A percentile compares a stretch with the other conserved stretches of the same genome.
These are phyloP conservation scores for Pichiaceae sp. DNA, from an alignment of 1,139 yeast species.

Conservation along the genomic window DNA sequence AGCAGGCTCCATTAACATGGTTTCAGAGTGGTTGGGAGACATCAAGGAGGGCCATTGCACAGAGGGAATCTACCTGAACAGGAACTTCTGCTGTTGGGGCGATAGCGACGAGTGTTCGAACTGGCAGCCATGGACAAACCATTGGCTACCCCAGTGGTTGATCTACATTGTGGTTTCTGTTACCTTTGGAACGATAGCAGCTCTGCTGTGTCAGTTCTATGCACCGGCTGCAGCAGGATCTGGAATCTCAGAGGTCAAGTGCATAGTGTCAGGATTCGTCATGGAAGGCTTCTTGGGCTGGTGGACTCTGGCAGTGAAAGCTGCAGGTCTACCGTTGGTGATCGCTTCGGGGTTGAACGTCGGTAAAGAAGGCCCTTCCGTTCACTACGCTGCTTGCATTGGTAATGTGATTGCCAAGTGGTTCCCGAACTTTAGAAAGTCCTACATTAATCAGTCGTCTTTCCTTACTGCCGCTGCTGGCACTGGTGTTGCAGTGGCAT, in stretches of 20 bases:
- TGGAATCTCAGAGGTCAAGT: constrained; percentile 93
- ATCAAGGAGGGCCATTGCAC: constrained; percentile 73
- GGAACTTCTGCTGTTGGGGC: constrained; percentile 78
- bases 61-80: constrained; percentile 59
- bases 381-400: constrained; percentile 78
- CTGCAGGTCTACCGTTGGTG: constrained; percentile 76
- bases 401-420: constrained; percentile 58
- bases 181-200: constrained; percentile 55
- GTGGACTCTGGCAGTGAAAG: constrained; percentile 66
- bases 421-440: constrained; percentile 35
- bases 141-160: constrained; percentile 41
- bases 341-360: constrained; percentile 76
- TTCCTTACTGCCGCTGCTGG: constrained; percentile 54
- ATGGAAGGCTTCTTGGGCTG: constrained; percentile 72
- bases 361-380: constrained; percentile 84
- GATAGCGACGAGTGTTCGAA: constrained; percentile 40
- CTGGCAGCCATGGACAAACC: constrained; percentile 51
- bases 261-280: constrained; percentile 86
- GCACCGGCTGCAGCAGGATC: constrained; percentile 96
- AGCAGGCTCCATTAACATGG: constrained; percentile 73
- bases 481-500: constrained; percentile 70
- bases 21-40: constrained; percentile 83
- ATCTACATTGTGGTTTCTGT: constrained; percentile 55
- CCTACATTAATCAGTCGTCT: constrained; percentile 46
- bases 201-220: constrained; percentile 55